Evolutionary conservation across 176 grass and related monocot genomes (phyloP).

Genomic region (Carex kokanica): DNA sequence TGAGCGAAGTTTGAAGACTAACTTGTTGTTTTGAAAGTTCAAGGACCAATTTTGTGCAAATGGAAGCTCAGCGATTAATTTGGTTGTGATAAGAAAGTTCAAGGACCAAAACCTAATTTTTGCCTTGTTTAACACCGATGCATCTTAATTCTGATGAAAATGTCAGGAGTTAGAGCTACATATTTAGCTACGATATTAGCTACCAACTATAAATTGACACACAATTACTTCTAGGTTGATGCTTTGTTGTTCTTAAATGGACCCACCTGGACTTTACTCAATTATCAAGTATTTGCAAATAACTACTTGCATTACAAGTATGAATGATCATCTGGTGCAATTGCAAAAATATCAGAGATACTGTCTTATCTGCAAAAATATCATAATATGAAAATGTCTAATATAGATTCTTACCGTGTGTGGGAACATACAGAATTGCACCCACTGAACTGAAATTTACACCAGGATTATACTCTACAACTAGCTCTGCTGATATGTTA

Average conservation of each 20-base stretch:
- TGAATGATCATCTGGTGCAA: background rate
- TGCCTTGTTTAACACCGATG: background rate
- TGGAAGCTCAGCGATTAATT: background rate
- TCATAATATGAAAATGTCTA: background rate
- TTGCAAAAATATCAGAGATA: background rate
- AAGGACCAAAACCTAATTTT: background rate
- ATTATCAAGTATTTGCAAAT: background rate
- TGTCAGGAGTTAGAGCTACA: background rate
- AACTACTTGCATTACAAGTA: background rate
- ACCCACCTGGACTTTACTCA: background rate
- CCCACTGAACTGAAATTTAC: conserved; percentile 29
- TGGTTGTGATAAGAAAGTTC: background rate
- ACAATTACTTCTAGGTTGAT: background rate
- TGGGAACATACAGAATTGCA: conserved; percentile 53
- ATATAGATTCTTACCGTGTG: conserved; percentile 41
- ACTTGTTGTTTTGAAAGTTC: no score
- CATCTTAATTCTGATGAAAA: background rate
- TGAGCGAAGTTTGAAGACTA: no score
- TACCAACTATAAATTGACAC: background rate
- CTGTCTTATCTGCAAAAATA: background rate
- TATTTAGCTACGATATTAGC: no score
- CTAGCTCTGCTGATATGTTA: conserved; percentile 29
- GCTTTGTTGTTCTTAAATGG: background rate
- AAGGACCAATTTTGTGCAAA: background rate
- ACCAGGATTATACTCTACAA: conserved; percentile 57